Percentiles rank a stretch among this genome's conserved stretches.
phyloP scores from a whole-genome alignment of 2,329 filamentous ascomycete genomes.

The Ophiostoma ulmi region DNA sequence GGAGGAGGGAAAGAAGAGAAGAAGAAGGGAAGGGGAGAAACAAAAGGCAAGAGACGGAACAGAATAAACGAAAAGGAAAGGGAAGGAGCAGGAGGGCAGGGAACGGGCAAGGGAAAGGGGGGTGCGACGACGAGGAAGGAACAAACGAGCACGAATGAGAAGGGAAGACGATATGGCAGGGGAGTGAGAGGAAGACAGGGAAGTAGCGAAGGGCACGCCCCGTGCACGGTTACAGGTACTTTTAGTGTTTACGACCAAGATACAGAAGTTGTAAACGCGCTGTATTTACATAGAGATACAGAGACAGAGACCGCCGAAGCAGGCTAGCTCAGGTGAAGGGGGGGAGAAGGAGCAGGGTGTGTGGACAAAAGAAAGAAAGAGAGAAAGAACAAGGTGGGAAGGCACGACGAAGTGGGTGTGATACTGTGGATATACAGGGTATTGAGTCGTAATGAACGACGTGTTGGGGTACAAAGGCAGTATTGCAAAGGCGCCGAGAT shows the following conservation, averaged over 20 bases:
- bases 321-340: slow-evolving; percentile 16
- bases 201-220: slow-evolving; percentile 8
- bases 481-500: slow-evolving; percentile 6
- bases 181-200: background rate
- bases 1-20: slow-evolving; percentile 2
- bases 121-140: slow-evolving; percentile 12
- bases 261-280: background rate
- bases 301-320: slow-evolving; percentile 13
- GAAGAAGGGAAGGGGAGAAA: slow-evolving; percentile 3
- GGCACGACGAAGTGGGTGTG: slow-evolving; percentile 5
- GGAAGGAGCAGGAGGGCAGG: slow-evolving; percentile 10
- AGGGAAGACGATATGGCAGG: background rate
- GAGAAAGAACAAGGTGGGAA: background rate
- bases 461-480: slow-evolving; percentile 13
- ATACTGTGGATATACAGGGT: slow-evolving; percentile 11
- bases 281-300: background rate
- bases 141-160: slow-evolving; percentile 2
- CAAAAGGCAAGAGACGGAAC: slow-evolving; percentile 15
- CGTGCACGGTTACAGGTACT: slow-evolving; percentile 13
- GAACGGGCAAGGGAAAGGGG: slow-evolving; percentile 16
- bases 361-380: slow-evolving; percentile 17
- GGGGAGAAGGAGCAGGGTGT: slow-evolving; percentile 15
- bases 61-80: background rate
- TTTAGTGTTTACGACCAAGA: background rate
- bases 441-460: slow-evolving; percentile 11